phyloP scores from a whole-genome alignment of 1,139 yeast genomes.

The Maudiozyma humilis region DNA sequence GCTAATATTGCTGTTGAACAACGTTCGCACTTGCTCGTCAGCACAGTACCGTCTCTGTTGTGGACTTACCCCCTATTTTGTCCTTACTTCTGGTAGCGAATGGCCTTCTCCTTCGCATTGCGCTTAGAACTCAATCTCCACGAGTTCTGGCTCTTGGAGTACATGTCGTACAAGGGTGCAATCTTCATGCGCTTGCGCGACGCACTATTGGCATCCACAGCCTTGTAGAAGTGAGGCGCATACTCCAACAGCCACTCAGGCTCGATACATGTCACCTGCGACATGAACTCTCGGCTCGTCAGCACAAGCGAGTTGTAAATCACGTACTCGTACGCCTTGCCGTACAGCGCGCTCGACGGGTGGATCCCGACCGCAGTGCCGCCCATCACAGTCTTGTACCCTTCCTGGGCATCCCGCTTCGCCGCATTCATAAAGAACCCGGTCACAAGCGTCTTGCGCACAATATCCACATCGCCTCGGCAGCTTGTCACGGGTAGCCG shows the following conservation, averaged over 20 bases:
- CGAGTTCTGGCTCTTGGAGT: constrained; percentile 44
- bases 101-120: constrained; percentile 27
- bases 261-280: constrained; percentile 70
- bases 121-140: constrained; percentile 45
- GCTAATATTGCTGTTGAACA: no score
- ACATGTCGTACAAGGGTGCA: constrained; percentile 55
- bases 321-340: constrained; percentile 68
- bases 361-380: constrained; percentile 76
- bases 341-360: constrained; percentile 77
- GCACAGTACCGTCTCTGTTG: no score
- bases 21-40: no score
- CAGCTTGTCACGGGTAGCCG: constrained; percentile 48
- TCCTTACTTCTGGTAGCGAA: constrained; percentile 27
- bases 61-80: no score
- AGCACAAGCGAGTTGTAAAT: constrained; percentile 74
- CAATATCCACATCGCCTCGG: constrained; percentile 52
- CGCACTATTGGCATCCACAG: constrained; percentile 37
- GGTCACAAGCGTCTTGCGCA: constrained; percentile 68
- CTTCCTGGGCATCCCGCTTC: constrained; percentile 65
- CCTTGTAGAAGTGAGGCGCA: constrained; percentile 81
- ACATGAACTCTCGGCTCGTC: constrained; percentile 89
- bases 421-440: constrained; percentile 88
- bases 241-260: constrained; percentile 78
- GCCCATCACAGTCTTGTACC: constrained; percentile 71
- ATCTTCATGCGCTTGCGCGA: constrained; percentile 42